Evolutionary conservation across 2,329 filamentous ascomycete species (phyloP), one percentile per base, ranked within the genome.

Genomic region (Venturia asperata): DNA sequence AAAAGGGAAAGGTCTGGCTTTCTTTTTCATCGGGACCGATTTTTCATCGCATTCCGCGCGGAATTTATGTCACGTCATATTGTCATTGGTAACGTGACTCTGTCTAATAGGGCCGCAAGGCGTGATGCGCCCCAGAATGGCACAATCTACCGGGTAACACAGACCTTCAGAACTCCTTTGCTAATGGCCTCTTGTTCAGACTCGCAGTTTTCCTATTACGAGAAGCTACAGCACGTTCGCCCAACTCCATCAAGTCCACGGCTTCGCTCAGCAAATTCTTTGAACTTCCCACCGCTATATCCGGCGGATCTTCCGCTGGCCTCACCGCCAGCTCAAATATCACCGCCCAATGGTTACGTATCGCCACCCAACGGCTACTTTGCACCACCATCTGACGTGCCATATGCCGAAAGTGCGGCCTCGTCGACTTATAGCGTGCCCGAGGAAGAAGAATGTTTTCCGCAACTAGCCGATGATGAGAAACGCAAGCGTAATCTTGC

Each of bases 401-500:
- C 72, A 39, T 74, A 74, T 58, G 71, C 73, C 19, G 72, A 73
- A 67, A 74, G 72, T 68, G 70, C 69, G n/a, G 70, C 70, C 2
- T 70, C 69, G 37, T 70, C 68, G 6, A 63, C 42, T n/a, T 49
- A 47, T 10, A 63, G 61, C 45, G 24, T 49, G 11, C 42, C 61
- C 49, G 70, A 71, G 61, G 73, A 75, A 34, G 67, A 71, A 5
- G 62, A 73, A 19, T 67, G 72, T 34, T 67, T 70, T 47, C 72
- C 74, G 61, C 55, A 47, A 17, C 10, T 79, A 34, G 80, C 79
- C 11, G 80, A 82, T 66, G 80, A 82, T 69, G 80, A 82, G 74
- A 82, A 82, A 73, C 79, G 80, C 62, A 78, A 80, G 41, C 79
- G 80, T 67, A 82, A 82, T 73, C 81, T 80, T 2, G 80, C 80